A percentile compares a stretch with the other conserved stretches of the same genome.
Evolutionary conservation across 169 alveolate species (phyloP).

Genomic region (Plasmodium knowlesi): DNA sequence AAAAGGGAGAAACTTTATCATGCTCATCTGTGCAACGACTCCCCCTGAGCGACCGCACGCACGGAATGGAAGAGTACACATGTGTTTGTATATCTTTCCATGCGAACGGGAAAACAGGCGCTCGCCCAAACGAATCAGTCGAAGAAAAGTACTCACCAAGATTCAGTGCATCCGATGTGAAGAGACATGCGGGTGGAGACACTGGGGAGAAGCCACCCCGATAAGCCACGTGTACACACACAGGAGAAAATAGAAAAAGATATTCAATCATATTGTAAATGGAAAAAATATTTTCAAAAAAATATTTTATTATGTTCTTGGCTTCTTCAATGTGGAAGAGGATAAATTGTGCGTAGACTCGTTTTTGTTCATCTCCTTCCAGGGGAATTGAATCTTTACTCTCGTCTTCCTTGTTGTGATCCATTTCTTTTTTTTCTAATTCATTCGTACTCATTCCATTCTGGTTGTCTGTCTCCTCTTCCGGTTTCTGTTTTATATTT

Average conservation of each 20-base stretch:
- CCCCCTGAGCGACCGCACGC: background rate
- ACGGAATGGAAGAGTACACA: background rate
- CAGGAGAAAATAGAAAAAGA: constrained; percentile 46
- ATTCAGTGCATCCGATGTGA: constrained; percentile 12
- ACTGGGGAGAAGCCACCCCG: background rate
- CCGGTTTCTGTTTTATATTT: background rate
- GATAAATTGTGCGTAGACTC: background rate
- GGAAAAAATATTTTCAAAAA: constrained; percentile 45
- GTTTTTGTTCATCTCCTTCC: background rate
- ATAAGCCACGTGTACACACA: constrained; percentile 14
- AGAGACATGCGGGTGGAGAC: constrained; percentile 10
- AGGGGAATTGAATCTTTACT: background rate
- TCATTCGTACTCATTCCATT: background rate
- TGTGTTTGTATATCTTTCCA: background rate
- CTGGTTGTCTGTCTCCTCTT: background rate
- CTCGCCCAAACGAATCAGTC: background rate
- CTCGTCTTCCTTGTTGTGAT: background rate
- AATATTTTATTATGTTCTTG: constrained; percentile 54
- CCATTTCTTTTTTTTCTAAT: background rate
- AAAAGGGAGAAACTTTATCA: background rate
- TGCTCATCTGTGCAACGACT: background rate
- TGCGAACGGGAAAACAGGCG: background rate
- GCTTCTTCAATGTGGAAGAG: constrained; percentile 41
- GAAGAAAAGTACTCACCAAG: constrained; percentile 9
- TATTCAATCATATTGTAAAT: constrained; percentile 60